Base-by-base conservation (phyloP, 106 monocot genomes). In the Dactylorhiza incarnata region DNA sequence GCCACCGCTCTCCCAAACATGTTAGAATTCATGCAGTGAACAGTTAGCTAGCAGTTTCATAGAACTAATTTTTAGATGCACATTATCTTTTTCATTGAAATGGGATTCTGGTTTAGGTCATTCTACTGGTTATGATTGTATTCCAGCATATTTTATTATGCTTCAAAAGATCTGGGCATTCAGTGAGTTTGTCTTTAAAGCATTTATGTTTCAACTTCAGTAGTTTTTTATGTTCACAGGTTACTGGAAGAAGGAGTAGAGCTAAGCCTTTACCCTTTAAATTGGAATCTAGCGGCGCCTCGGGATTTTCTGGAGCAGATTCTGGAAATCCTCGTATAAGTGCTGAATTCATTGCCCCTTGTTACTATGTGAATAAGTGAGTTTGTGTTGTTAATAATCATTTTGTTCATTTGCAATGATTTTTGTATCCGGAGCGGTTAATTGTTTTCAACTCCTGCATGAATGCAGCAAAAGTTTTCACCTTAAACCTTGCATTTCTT, bases 231-330 rank as follows among this genome's bases (percentile, higher is more conserved):
- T 69, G 15, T 69, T 24, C 11, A 74, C 73, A 99, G 97, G 97
- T 99, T 43, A 99, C 97, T 78, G 97, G 97, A 63, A 89, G 94
- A 86, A 94, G 97, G 81, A 94, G 94, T 37, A 87, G 94, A 86
- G 94, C 97, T 13, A 89, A 82, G 68, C 88, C 97, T 58, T 75
- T 99, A 81, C 91, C 91, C 83, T 99, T 99, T 72, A 97, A 91
- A 83, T 71, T 97, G 83, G 93, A 91, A 66, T 84, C 87, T 11
- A 93, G 87, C 81, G 89, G 91, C 58, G 75, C 81, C 7, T 91
- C 85, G 83, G 97, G 97, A 44, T 99, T 84, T 82, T 74, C 83
- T 77, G 97, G 89, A 37, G 68, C 89, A 75, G 82, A 82, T 88
- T 52, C 75, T 53, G 97, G 89, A 72, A 99, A 94, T 72, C 94